These are phyloP conservation scores for Iberis amara DNA, from an alignment of 441 rosid genomes.

Conservation along the genomic window DNA sequence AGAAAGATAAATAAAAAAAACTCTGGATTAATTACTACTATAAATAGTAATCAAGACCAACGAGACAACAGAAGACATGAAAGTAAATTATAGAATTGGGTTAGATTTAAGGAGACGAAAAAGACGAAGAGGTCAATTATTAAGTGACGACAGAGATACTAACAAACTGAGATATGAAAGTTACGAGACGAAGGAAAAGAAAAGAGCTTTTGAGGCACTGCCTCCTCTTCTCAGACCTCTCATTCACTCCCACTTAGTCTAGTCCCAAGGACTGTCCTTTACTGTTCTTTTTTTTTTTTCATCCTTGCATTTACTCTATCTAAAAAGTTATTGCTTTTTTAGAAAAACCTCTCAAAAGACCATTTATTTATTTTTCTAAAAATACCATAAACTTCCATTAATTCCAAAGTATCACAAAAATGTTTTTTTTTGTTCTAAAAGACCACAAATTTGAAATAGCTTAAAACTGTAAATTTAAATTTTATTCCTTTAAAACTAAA, in stretches of 20 bases:
- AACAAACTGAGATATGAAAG: conserved; percentile 41
- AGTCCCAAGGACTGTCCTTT: conserved; percentile 37
- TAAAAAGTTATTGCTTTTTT: too few relatives aligned
- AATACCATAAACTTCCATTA: too few relatives aligned
- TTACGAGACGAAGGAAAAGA: conserved; percentile 36
- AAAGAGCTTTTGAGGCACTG: conserved; percentile 29
- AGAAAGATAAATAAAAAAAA: background rate
- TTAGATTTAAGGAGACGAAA: conserved; percentile 25
- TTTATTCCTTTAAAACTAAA: too few relatives aligned
- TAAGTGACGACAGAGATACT: conserved; percentile 38
- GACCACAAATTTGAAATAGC: too few relatives aligned
- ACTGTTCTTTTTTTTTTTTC: conserved; percentile 22
- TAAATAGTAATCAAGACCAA: conserved; percentile 30
- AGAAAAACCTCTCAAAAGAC: too few relatives aligned
- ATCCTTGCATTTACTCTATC: too few relatives aligned
- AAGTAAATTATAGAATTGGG: conserved; percentile 23
- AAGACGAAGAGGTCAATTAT: conserved; percentile 32
- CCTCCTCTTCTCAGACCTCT: conserved; percentile 27
- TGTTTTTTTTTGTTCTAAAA: too few relatives aligned
- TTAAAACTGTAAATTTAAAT: too few relatives aligned
- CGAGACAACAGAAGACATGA: conserved; percentile 23
- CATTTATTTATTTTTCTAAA: too few relatives aligned
- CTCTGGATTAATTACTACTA: conserved; percentile 22
- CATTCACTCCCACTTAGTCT: conserved; percentile 28
- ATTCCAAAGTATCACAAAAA: too few relatives aligned